phyloP scores from a whole-genome alignment of 768 basidiomycete genomes.

The Mycena olivaceomarginata region DNA sequence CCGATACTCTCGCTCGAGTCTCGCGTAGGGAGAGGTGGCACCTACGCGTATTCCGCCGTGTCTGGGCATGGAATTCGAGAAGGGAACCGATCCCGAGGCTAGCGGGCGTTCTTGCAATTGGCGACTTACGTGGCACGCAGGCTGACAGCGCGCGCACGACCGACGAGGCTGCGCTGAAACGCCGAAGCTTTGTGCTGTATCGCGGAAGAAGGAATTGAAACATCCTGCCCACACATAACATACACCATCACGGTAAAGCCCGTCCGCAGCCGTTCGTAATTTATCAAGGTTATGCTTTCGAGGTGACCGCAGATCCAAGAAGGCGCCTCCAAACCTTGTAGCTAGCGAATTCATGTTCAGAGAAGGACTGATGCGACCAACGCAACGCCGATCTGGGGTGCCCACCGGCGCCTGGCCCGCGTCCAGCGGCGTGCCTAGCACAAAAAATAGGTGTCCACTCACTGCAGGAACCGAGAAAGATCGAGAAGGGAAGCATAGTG shows the following conservation, averaged over 20 bases:
- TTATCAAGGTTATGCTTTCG: not conserved
- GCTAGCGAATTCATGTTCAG: not conserved
- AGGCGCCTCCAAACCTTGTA: not conserved
- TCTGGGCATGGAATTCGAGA: not conserved
- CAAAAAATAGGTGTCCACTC: not conserved
- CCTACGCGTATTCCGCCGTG: not conserved
- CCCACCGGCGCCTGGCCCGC: not conserved
- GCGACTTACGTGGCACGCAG: not conserved
- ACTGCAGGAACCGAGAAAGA: not conserved
- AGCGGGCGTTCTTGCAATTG: not conserved
- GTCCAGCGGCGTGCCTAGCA: not conserved
- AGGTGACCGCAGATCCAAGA: conserved; percentile 1
- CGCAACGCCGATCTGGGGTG: not conserved
- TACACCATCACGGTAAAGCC: not conserved
- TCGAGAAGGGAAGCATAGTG: not conserved
- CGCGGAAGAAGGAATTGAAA: conserved; percentile 2
- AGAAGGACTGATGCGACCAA: not conserved
- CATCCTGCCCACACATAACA: too few relatives aligned
- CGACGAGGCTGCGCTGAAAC: not conserved
- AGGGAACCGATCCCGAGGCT: not conserved
- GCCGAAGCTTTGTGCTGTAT: not conserved
- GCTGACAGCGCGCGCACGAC: not conserved
- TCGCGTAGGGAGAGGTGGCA: not conserved
- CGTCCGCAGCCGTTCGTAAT: not conserved
- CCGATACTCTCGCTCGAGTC: not conserved